These are phyloP conservation scores for Leccinum obscurum DNA, from an alignment of 768 basidiomycete species.

Conservation along the genomic window DNA sequence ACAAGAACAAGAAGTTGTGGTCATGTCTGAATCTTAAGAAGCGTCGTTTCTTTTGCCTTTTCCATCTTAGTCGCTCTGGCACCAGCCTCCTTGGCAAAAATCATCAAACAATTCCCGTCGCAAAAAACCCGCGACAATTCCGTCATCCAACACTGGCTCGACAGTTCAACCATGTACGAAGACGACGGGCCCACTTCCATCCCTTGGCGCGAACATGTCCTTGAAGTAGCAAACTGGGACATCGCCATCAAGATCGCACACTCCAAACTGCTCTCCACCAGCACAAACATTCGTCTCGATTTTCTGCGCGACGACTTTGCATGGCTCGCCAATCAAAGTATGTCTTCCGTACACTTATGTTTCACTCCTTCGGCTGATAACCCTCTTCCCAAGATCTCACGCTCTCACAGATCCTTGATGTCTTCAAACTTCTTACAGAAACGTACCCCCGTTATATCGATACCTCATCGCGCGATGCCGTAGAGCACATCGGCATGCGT, in stretches of 20 bases:
- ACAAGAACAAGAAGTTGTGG: neutral
- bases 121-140: neutral
- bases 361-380: constrained; percentile 5
- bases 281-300: constrained; percentile 52
- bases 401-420: constrained; percentile 60
- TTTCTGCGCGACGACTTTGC: constrained; percentile 66
- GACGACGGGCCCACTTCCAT: constrained; percentile 31
- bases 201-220: constrained; percentile 55
- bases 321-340: constrained; percentile 59
- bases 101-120: neutral
- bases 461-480: constrained; percentile 64
- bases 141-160: constrained; percentile 57
- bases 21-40: neutral
- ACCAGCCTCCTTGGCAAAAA: neutral
- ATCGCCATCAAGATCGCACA: constrained; percentile 55
- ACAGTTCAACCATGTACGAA: constrained; percentile 21
- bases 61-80: neutral
- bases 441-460: constrained; percentile 84
- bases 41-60: constrained; percentile 1
- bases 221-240: constrained; percentile 50
- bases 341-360: constrained; percentile 19
- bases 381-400: constrained; percentile 53
- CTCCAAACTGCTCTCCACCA: constrained; percentile 46
- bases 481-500: constrained; percentile 64
- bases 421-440: constrained; percentile 70